Conservation (phyloP, 2,329 filamentous ascomycete genomes). For the Sporothrix curviconia region DNA sequence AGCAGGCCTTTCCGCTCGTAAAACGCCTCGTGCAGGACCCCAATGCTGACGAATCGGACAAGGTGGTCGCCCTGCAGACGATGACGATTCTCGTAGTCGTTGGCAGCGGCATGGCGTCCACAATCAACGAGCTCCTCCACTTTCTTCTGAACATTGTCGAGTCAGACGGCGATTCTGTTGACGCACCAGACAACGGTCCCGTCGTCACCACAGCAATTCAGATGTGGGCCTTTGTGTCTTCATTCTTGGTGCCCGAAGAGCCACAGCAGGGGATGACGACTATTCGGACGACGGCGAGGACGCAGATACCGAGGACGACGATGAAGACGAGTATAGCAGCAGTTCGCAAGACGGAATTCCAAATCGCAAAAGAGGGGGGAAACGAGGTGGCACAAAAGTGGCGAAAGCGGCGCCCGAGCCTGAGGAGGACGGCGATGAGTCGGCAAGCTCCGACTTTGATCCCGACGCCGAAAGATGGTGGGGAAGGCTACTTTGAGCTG, state of each 20-base stretch:
- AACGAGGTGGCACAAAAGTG: too few relatives aligned
- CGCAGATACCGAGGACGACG: constrained; percentile 53
- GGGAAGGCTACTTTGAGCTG: constrained; percentile 40
- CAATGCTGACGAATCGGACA: constrained; percentile 56
- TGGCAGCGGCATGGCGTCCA: constrained; percentile 61
- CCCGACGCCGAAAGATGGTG: neutral
- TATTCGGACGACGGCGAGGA: too few relatives aligned
- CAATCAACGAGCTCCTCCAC: constrained; percentile 64
- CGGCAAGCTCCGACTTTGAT: neutral
- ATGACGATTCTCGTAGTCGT: constrained; percentile 68
- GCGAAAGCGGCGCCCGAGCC: too few relatives aligned
- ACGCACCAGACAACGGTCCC: constrained; percentile 61
- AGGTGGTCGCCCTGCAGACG: constrained; percentile 65
- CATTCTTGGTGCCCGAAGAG: constrained; percentile 21
- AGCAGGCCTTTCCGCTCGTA: constrained; percentile 50
- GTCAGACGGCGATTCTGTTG: constrained; percentile 67
- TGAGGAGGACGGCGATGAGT: constrained; percentile 26
- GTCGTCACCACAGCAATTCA: constrained; percentile 70
- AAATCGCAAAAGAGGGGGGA: too few relatives aligned
- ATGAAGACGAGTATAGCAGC: constrained; percentile 26
- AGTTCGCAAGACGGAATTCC: too few relatives aligned
- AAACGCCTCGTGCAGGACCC: constrained; percentile 61
- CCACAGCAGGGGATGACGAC: too few relatives aligned
- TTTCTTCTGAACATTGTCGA: constrained; percentile 72
- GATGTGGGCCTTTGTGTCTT: constrained; percentile 74